phyloP scores from a whole-genome alignment of 2,329 filamentous ascomycete species.

The Fusarium albidum region DNA sequence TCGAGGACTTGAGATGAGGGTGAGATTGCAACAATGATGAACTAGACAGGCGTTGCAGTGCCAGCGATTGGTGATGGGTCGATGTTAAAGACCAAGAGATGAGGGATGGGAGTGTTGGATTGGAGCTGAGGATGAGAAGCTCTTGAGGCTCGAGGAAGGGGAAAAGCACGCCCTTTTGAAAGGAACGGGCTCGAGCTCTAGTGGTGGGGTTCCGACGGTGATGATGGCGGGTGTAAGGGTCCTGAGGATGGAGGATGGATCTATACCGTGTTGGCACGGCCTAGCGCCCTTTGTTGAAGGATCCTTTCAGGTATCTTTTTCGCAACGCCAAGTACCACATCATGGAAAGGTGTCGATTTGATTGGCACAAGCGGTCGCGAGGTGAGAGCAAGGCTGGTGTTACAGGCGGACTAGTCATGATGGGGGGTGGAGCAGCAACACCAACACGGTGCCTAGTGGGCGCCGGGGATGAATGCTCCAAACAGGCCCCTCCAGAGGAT shows the following conservation, averaged over 20 bases:
- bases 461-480: slow-evolving; percentile 1
- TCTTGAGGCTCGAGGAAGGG: slow-evolving; percentile 23
- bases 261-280: slow-evolving; percentile 20
- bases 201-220: slow-evolving; percentile 22
- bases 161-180: slow-evolving; percentile 30
- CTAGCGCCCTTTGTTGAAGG: slow-evolving; percentile 7
- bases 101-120: too few relatives aligned
- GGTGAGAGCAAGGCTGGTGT: slow-evolving; percentile 21
- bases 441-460: slow-evolving; percentile 20
- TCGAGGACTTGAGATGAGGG: not conserved
- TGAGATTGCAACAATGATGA: not conserved
- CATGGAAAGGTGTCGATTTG: not conserved
- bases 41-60: not conserved
- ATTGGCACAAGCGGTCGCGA: slow-evolving; percentile 15
- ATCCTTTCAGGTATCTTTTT: slow-evolving; percentile 18
- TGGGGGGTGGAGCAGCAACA: slow-evolving; percentile 32
- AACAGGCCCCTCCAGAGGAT: slow-evolving; percentile 7
- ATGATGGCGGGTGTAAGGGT: slow-evolving; percentile 10
- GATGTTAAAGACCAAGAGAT: not conserved
- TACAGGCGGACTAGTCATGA: slow-evolving; percentile 10
- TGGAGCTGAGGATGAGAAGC: slow-evolving; percentile 8
- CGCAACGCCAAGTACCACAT: slow-evolving; percentile 13
- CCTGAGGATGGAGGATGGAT: too few relatives aligned
- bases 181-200: slow-evolving; percentile 9
- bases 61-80: not conserved